Conservation (phyloP, 2,329 filamentous ascomycete genomes). For the Rutstroemia sp. region DNA sequence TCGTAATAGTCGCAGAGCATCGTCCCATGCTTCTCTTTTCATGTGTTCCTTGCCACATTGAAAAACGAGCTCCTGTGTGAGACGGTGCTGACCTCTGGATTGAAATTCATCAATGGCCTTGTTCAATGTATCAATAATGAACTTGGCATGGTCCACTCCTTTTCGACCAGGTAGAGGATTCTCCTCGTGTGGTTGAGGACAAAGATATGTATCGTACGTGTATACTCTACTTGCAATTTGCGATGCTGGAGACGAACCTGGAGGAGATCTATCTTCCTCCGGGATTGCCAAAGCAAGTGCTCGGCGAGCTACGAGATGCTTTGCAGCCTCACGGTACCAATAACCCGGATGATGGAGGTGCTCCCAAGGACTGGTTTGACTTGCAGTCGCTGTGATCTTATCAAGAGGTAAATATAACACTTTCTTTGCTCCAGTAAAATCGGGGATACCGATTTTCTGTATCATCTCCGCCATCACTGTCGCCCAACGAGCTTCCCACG, state of each 20-base stretch:
- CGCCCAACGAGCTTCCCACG: slow-evolving; percentile 78
- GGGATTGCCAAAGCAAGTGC: slow-evolving; percentile 48
- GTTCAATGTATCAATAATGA: slow-evolving; percentile 47
- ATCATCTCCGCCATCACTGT: slow-evolving; percentile 55
- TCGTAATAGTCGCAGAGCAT: slow-evolving; percentile 45
- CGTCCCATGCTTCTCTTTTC: slow-evolving; percentile 43
- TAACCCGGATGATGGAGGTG: slow-evolving; percentile 59
- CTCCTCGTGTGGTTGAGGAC: slow-evolving; percentile 55
- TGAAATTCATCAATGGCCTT: slow-evolving; percentile 48
- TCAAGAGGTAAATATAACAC: slow-evolving; percentile 49
- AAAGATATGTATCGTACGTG: slow-evolving; percentile 59
- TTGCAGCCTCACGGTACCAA: slow-evolving; percentile 55
- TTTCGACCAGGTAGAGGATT: slow-evolving; percentile 40
- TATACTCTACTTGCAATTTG: slow-evolving; percentile 44
- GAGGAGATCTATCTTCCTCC: slow-evolving; percentile 48
- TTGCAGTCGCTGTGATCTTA: slow-evolving; percentile 45
- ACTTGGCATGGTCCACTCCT: slow-evolving; percentile 47
- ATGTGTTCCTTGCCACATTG: slow-evolving; percentile 51
- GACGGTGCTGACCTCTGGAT: slow-evolving; percentile 43
- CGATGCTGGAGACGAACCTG: slow-evolving; percentile 40
- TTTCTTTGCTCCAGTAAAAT: slow-evolving; percentile 38
- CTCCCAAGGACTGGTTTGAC: slow-evolving; percentile 56
- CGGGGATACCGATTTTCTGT: slow-evolving; percentile 44
- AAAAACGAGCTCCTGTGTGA: slow-evolving; percentile 46
- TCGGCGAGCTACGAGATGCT: slow-evolving; percentile 47